phyloP scores from a whole-genome alignment of 805 yeast species.

The Peterozyma toletana region DNA sequence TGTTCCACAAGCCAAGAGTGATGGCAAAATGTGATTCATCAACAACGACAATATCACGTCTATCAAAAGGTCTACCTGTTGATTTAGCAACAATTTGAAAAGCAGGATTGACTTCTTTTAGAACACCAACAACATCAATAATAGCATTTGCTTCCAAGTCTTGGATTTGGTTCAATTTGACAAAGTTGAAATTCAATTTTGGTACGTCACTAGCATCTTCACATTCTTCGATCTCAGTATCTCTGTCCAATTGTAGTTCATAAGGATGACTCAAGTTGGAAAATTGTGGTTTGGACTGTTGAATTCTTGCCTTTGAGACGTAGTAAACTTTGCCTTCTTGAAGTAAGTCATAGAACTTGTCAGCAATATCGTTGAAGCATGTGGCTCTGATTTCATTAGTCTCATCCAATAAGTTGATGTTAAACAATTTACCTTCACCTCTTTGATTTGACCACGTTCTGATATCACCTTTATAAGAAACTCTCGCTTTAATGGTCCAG shows the following conservation, averaged over 20 bases:
- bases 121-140: conserved; percentile 83
- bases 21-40: conserved; percentile 78
- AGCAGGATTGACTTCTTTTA: conserved; percentile 68
- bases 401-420: conserved; percentile 83
- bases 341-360: conserved; percentile 62
- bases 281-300: conserved; percentile 79
- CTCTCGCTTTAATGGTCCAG: conserved; percentile 94
- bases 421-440: conserved; percentile 88
- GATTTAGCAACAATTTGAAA: conserved; percentile 77
- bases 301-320: conserved; percentile 73
- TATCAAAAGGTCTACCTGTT: conserved; percentile 86
- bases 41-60: conserved; percentile 82
- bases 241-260: conserved; percentile 77
- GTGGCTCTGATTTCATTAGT: conserved; percentile 96
- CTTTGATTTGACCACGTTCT: conserved; percentile 81
- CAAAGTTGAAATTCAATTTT: conserved; percentile 68
- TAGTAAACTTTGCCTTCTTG: conserved; percentile 89
- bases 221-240: conserved; percentile 67
- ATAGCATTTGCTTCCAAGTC: conserved; percentile 62
- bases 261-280: conserved; percentile 81
- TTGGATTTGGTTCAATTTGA: conserved; percentile 59
- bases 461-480: conserved; percentile 79
- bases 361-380: conserved; percentile 85
- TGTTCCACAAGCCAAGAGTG: conserved; percentile 85
- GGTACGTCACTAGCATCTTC: conserved; percentile 60